These are phyloP conservation scores for Epichloe scottii DNA, from an alignment of 2,329 filamentous ascomycete genomes.

Conservation along the genomic window DNA sequence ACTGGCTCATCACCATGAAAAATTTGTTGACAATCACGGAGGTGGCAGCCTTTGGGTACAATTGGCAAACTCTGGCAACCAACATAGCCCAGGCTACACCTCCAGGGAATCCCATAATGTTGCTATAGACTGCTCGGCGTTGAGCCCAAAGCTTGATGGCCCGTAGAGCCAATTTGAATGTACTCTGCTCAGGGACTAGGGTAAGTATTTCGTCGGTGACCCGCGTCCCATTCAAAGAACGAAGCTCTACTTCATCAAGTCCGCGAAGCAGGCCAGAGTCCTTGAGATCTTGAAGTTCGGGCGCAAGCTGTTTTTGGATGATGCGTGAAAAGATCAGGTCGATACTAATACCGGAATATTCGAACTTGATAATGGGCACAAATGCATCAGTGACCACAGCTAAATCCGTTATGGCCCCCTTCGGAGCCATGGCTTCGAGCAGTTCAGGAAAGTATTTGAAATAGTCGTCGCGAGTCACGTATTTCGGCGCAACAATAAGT, in stretches of 20 bases:
- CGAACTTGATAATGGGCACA: conserved; percentile 95
- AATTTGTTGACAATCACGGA: conserved; percentile 88
- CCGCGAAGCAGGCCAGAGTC: conserved; percentile 79
- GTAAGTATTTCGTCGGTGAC: conserved; percentile 87
- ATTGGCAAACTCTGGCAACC: conserved; percentile 86
- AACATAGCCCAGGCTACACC: conserved; percentile 98
- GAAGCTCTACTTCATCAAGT: conserved; percentile 73
- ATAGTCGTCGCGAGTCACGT: conserved; percentile 81
- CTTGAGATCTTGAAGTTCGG: conserved; percentile 55
- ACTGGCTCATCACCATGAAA: conserved; percentile 80
- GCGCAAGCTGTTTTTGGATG: conserved; percentile 55
- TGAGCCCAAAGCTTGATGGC: conserved; percentile 97
- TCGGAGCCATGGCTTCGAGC: conserved; percentile 61
- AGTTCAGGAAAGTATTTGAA: conserved; percentile 79
- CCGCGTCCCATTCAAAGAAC: conserved; percentile 85
- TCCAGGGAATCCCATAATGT: conserved; percentile 91
- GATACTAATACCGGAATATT: conserved; percentile 82
- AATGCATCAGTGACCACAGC: conserved; percentile 80
- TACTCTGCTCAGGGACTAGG: conserved; percentile 77
- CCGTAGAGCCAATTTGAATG: conserved; percentile 78
- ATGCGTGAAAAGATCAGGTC: conserved; percentile 84
- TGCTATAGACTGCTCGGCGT: conserved; percentile 82
- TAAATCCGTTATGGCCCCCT: conserved; percentile 72
- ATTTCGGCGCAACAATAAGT: conserved; percentile 79
- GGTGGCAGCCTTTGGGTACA: conserved; percentile 85